These are phyloP conservation scores for Coemansia umbellata DNA, from an alignment of 192 early-diverging fungal genomes.

Conservation along the genomic window DNA sequence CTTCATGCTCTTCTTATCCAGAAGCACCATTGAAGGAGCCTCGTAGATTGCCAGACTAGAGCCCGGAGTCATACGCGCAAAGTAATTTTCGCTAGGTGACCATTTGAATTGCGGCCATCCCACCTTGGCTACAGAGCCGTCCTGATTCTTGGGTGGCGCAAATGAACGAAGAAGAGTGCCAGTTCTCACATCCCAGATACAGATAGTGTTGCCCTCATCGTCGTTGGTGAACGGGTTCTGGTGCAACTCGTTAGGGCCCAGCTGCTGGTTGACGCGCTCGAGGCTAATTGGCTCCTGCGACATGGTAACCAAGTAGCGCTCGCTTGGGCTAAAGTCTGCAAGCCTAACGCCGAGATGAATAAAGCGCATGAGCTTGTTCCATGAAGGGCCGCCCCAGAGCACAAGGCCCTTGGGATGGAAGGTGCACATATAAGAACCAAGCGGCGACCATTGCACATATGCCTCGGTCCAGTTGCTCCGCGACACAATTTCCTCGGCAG, in stretches of 20 bases:
- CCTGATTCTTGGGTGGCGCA: slow-evolving; percentile 52
- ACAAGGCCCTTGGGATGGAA: slow-evolving; percentile 92
- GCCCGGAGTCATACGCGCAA: slow-evolving; percentile 80
- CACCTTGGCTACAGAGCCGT: slow-evolving; percentile 53
- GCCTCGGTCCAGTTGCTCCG: slow-evolving; percentile 89
- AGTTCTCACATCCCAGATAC: slow-evolving; percentile 88
- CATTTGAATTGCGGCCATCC: slow-evolving; percentile 95
- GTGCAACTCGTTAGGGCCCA: slow-evolving; percentile 57
- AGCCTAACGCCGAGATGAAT: slow-evolving; percentile 86
- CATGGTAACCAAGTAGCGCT: slow-evolving; percentile 90
- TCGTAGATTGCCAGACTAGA: slow-evolving; percentile 84
- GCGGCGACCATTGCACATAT: slow-evolving; percentile 92
- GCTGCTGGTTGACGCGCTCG: slow-evolving; percentile 38
- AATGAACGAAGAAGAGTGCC: slow-evolving; percentile 89
- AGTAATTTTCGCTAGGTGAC: slow-evolving; percentile 91
- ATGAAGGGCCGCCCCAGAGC: slow-evolving; percentile 93
- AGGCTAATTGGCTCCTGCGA: slow-evolving; percentile 79
- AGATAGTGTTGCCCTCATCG: slow-evolving; percentile 72
- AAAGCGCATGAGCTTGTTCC: slow-evolving; percentile 88
- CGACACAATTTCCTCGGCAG: slow-evolving; percentile 60
- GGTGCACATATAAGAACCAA: slow-evolving; percentile 89
- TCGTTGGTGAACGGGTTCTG: slow-evolving; percentile 65
- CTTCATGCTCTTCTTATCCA: slow-evolving; percentile 93
- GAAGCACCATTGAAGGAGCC: slow-evolving; percentile 86
- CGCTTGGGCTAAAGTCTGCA: slow-evolving; percentile 92